Conservation (phyloP, 805 yeast genomes). For the Cyberlindnera nakhonratchasimensis region DNA sequence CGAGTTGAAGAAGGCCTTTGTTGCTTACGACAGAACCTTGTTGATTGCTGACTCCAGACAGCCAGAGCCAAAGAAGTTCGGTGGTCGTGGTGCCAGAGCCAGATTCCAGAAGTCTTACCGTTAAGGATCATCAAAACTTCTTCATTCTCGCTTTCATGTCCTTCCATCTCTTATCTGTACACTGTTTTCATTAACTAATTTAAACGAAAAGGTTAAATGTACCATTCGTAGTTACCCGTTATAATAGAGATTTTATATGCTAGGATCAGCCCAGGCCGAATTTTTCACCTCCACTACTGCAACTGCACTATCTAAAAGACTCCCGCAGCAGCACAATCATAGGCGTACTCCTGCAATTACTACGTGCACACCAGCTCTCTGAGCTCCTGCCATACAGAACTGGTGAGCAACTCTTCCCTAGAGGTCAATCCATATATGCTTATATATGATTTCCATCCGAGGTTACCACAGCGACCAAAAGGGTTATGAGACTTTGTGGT, state of each 20-base stretch:
- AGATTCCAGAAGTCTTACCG: conserved; percentile 99
- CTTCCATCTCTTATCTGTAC: conserved; percentile 21
- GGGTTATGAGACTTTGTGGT: neutral
- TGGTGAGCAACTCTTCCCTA: too few species aligned
- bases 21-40: conserved; percentile 98
- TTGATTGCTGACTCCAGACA: conserved; percentile 99
- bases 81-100: conserved; percentile 99
- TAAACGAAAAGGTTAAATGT: conserved; percentile 15
- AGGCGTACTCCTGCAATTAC: too few species aligned
- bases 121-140: conserved; percentile 41
- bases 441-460: too few species aligned
- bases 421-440: too few species aligned
- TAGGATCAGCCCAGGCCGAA: too few species aligned
- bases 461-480: too few species aligned
- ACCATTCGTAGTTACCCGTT: conserved; percentile 6
- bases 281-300: too few species aligned
- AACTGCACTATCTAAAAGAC: too few species aligned
- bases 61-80: conserved; percentile 99
- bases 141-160: conserved; percentile 21
- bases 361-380: too few species aligned
- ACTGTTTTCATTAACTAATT: conserved; percentile 21
- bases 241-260: too few species aligned
- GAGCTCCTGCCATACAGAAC: too few species aligned
- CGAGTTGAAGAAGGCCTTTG: conserved; percentile 97
- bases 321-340: too few species aligned